These are phyloP conservation scores for Russula sp. DNA, from an alignment of 768 basidiomycete genomes.

Conservation along the genomic window DNA sequence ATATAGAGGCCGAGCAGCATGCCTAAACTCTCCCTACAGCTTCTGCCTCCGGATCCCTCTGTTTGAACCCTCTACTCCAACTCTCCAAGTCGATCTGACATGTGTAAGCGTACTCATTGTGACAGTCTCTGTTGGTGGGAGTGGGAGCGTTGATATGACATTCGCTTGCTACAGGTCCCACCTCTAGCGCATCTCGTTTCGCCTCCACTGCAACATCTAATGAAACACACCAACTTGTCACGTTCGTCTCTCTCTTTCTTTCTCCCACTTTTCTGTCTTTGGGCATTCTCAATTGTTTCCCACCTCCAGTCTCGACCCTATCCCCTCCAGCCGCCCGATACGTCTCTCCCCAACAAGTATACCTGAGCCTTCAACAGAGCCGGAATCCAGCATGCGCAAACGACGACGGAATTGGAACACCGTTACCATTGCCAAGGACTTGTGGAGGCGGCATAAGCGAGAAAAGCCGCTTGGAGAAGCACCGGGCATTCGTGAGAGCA, in stretches of 20 bases:
- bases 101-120: too few species aligned
- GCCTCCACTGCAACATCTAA: constrained; percentile 7
- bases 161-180: background rate
- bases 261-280: background rate
- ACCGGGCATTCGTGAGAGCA: constrained; percentile 48
- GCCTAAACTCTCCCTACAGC: too few species aligned
- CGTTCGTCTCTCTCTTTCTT: constrained; percentile 6
- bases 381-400: background rate
- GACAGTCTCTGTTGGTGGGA: too few species aligned
- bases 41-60: too few species aligned
- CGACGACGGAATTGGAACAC: background rate
- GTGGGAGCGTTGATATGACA: too few species aligned
- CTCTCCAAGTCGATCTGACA: too few species aligned
- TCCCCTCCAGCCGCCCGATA: background rate
- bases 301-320: background rate
- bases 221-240: constrained; percentile 4
- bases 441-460: constrained; percentile 20
- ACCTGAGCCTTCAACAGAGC: background rate
- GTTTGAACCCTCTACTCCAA: too few species aligned
- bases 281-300: too few species aligned
- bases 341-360: background rate
- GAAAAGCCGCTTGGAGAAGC: constrained; percentile 39
- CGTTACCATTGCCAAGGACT: too few species aligned
- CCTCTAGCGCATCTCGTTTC: background rate
- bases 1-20: too few species aligned